These are phyloP conservation scores for Aspergillus asperescens DNA, from an alignment of 495 filamentous ascomycete genomes.

Conservation along the genomic window DNA sequence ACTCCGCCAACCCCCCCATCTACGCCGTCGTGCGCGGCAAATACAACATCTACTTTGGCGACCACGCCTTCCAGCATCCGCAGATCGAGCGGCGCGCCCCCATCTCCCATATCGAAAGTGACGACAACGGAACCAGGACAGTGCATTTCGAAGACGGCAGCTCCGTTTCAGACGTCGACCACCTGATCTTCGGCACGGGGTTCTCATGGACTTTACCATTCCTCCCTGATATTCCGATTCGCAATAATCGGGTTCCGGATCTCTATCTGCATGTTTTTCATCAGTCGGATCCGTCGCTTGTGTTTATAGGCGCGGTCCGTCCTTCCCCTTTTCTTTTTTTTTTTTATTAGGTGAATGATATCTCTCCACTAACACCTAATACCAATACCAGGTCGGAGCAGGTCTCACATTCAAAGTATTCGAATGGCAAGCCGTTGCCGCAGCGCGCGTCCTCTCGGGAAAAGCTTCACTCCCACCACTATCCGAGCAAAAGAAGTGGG, in stretches of 20 bases:
- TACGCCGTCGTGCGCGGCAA: slow-evolving; percentile 36
- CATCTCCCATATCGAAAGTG: slow-evolving; percentile 42
- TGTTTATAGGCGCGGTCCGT: slow-evolving; percentile 41
- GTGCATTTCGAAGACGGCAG: slow-evolving; percentile 48
- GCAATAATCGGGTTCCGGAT: slow-evolving; percentile 50
- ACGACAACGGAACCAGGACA: slow-evolving; percentile 30
- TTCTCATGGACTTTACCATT: slow-evolving; percentile 54
- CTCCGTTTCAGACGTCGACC: slow-evolving; percentile 44
- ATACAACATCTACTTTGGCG: slow-evolving; percentile 49
- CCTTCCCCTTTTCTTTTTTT: slow-evolving; percentile 1
- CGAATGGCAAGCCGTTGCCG: slow-evolving; percentile 57
- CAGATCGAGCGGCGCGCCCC: slow-evolving; percentile 39
- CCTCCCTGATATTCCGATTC: slow-evolving; percentile 41
- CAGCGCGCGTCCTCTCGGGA: slow-evolving; percentile 52
- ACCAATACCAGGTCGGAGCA: slow-evolving; percentile 50
- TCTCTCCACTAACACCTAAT: no score
- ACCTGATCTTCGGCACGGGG: slow-evolving; percentile 55
- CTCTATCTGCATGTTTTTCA: slow-evolving; percentile 54
- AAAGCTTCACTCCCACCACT: slow-evolving; percentile 38
- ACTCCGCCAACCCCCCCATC: slow-evolving; percentile 31
- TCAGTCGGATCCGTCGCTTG: slow-evolving; percentile 33
- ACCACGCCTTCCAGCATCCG: slow-evolving; percentile 47
- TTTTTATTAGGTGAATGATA: slow-evolving; percentile 14
- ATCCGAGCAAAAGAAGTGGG: slow-evolving; percentile 47
- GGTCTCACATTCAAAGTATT: slow-evolving; percentile 56